These are phyloP conservation scores for Pyricularia grisea DNA, from an alignment of 2,329 filamentous ascomycete genomes.

Conservation along the genomic window DNA sequence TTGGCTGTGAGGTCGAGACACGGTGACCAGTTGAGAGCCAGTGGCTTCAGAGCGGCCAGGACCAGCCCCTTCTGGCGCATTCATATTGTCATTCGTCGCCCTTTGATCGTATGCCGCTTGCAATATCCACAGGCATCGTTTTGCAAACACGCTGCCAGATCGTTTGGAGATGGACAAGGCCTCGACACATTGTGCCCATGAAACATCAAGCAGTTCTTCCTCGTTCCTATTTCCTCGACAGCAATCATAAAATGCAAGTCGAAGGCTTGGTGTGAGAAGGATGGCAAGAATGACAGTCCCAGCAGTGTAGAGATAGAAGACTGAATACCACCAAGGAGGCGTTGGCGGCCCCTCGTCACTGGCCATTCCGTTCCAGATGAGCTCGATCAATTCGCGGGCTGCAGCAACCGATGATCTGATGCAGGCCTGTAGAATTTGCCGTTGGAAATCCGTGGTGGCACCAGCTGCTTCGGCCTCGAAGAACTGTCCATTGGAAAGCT, in stretches of 20 bases:
- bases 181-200: constrained; percentile 2
- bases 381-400: constrained; percentile 2
- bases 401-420: neutral
- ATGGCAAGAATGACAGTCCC: constrained; percentile 4
- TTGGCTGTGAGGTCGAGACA: neutral
- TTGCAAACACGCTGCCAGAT: constrained; percentile 3
- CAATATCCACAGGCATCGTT: constrained; percentile 3
- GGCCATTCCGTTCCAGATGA: neutral
- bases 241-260: neutral
- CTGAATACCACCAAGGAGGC: constrained; percentile 3
- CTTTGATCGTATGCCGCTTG: neutral
- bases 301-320: constrained; percentile 4
- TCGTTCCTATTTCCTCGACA: neutral
- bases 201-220: neutral
- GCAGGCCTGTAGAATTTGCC: neutral
- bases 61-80: neutral
- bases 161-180: neutral
- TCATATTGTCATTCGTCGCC: neutral
- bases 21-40: neutral
- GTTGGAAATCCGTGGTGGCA: constrained; percentile 2
- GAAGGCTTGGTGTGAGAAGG: neutral
- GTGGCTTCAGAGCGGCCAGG: neutral
- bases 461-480: constrained; percentile 1
- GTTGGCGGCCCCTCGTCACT: neutral
- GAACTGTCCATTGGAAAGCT: neutral